Percentiles rank a stretch among this genome's conserved stretches.
Conservation (phyloP, 2,329 filamentous ascomycete genomes). For the Shiraia sp. region DNA sequence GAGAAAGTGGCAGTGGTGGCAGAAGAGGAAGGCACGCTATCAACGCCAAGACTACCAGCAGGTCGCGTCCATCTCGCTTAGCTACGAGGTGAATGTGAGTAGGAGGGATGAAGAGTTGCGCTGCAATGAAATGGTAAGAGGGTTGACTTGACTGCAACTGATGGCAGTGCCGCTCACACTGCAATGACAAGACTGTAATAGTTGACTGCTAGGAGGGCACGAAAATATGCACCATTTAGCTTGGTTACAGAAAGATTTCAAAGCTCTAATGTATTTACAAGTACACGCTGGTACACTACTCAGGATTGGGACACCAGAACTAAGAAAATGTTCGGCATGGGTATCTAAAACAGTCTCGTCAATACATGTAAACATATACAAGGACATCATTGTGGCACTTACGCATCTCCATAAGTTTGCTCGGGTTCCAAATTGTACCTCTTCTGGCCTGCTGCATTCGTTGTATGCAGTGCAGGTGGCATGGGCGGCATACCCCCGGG, state of each 20-base stretch:
- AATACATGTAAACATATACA: neutral
- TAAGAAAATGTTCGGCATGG: conserved; percentile 52
- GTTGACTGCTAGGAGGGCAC: too few relatives aligned
- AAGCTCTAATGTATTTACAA: conserved; percentile 29
- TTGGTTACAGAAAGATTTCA: conserved; percentile 18
- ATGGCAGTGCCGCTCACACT: conserved; percentile 3
- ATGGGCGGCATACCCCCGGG: conserved; percentile 83
- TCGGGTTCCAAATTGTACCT: conserved; percentile 71
- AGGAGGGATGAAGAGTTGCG: neutral
- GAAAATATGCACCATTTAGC: neutral
- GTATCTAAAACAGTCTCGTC: conserved; percentile 40
- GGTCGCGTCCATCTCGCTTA: conserved; percentile 8
- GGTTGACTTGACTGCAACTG: neutral
- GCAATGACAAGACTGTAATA: too few relatives aligned
- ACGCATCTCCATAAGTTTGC: conserved; percentile 64
- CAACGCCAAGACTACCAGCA: conserved; percentile 19
- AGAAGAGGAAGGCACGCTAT: conserved; percentile 16
- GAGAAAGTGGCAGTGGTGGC: neutral
- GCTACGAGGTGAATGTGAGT: neutral
- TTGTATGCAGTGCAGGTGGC: conserved; percentile 68
- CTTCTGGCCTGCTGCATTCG: conserved; percentile 61
- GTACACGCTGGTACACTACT: conserved; percentile 19
- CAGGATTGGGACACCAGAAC: conserved; percentile 4
- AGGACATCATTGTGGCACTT: conserved; percentile 20
- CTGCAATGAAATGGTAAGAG: neutral